Conservation (phyloP, 371 early-diverging fungal species). For the Dichotomocladium elegans region DNA sequence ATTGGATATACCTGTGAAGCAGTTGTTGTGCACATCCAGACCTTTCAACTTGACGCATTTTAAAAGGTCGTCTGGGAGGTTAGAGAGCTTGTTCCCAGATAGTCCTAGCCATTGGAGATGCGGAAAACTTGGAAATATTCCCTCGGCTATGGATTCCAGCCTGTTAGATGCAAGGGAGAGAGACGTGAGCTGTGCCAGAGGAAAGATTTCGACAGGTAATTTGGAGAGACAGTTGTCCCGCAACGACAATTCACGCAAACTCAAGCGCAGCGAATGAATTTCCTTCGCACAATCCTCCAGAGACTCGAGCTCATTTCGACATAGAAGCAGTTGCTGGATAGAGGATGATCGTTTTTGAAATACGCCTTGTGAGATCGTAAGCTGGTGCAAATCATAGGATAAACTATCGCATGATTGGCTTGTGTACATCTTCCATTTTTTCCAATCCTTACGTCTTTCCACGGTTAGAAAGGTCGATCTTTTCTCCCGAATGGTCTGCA, state of each 20-base stretch:
- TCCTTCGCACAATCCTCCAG: background rate
- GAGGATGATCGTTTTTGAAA: background rate
- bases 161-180: slow-evolving; percentile 64
- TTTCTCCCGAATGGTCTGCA: too few species aligned
- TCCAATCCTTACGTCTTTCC: background rate
- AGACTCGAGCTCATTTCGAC: slow-evolving; percentile 2
- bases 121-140: slow-evolving; percentile 14
- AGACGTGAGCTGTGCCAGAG: slow-evolving; percentile 54
- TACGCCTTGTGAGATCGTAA: background rate
- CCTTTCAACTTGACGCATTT: slow-evolving; percentile 53
- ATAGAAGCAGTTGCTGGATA: slow-evolving; percentile 3
- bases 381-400: background rate
- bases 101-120: slow-evolving; percentile 33
- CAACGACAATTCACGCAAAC: slow-evolving; percentile 37
- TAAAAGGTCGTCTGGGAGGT: slow-evolving; percentile 51
- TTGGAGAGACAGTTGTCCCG: slow-evolving; percentile 39
- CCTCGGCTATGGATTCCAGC: slow-evolving; percentile 22
- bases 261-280: background rate
- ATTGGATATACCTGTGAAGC: slow-evolving; percentile 32
- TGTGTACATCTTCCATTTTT: background rate
- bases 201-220: slow-evolving; percentile 55
- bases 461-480: background rate
- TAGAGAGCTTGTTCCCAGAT: slow-evolving; percentile 17
- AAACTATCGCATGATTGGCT: background rate
- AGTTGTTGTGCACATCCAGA: slow-evolving; percentile 61